A percentile compares a stretch with the other conserved stretches of the same genome.
These are phyloP conservation scores for Apiospora kogelbergensis DNA, from an alignment of 2,329 filamentous ascomycete species.

Conservation along the genomic window DNA sequence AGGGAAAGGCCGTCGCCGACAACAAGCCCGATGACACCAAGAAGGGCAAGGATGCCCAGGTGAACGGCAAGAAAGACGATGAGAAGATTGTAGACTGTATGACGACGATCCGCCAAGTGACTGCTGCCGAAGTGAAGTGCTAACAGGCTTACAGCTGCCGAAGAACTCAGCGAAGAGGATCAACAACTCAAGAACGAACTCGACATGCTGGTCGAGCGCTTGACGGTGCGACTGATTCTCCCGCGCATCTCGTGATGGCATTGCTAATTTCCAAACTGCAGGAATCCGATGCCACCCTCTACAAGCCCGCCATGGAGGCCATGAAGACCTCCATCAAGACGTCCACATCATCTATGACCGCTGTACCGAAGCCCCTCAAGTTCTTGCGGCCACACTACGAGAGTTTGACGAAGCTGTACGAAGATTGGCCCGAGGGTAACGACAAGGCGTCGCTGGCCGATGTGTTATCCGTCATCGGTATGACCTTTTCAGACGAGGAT, in stretches of 20 bases:
- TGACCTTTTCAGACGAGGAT: conserved; percentile 98
- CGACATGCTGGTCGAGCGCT: conserved; percentile 94
- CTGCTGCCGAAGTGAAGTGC: conserved; percentile 15
- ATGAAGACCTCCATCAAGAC: conserved; percentile 99
- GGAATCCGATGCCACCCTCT: conserved; percentile 85
- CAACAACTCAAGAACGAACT: conserved; percentile 98
- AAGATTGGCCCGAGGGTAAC: conserved; percentile 80
- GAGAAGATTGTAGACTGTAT: conserved; percentile 51
- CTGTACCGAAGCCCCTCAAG: conserved; percentile 96
- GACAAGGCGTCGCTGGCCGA: conserved; percentile 91
- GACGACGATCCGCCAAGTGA: conserved; percentile 23
- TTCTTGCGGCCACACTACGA: conserved; percentile 97
- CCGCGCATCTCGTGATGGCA: neutral
- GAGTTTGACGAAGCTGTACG: conserved; percentile 81
- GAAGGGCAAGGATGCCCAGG: conserved; percentile 65
- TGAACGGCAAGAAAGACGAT: conserved; percentile 78
- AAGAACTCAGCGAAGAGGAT: conserved; percentile 96
- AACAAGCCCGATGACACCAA: conserved; percentile 53
- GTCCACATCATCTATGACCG: conserved; percentile 98
- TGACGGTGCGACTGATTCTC: conserved; percentile 63
- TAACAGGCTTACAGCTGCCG: conserved; percentile 49
- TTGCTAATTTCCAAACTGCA: conserved; percentile 35
- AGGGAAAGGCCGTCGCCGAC: conserved; percentile 78
- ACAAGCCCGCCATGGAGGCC: conserved; percentile 88
- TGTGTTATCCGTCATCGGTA: conserved; percentile 94